Evolutionary conservation across 2,329 filamentous ascomycete species (phyloP).

Genomic region (Xylariaceae sp.): DNA sequence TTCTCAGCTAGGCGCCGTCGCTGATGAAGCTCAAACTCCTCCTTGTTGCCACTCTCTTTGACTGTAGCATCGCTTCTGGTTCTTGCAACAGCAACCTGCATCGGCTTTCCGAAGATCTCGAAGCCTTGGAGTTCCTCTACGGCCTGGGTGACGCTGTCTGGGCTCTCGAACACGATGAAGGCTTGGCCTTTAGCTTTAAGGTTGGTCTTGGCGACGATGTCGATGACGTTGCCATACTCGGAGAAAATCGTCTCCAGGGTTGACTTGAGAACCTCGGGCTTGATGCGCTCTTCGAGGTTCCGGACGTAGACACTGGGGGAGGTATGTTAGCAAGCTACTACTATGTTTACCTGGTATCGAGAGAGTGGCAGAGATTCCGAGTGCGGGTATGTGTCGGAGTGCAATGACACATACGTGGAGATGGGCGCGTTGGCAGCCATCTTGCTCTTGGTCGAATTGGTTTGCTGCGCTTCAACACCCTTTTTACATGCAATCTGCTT

Average conservation of each 20-base stretch:
- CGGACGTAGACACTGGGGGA: constrained; percentile 62
- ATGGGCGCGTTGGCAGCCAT: constrained; percentile 47
- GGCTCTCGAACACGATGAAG: constrained; percentile 83
- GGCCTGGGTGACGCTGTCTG: constrained; percentile 75
- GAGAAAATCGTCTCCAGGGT: constrained; percentile 76
- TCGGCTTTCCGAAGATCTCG: constrained; percentile 86
- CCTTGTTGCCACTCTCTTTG: constrained; percentile 65
- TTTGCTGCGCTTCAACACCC: neutral
- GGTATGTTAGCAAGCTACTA: constrained; percentile 10
- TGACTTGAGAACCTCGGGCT: constrained; percentile 71
- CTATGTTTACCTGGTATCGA: constrained; percentile 9
- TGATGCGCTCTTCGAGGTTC: constrained; percentile 91
- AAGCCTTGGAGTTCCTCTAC: constrained; percentile 91
- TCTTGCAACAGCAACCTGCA: constrained; percentile 79
- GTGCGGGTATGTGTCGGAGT: constrained; percentile 56
- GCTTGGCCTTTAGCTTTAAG: constrained; percentile 92
- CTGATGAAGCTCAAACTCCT: constrained; percentile 88
- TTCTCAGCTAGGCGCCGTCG: constrained; percentile 82
- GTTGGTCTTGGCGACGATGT: constrained; percentile 85
- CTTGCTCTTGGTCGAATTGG: constrained; percentile 3
- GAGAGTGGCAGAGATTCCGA: constrained; percentile 15
- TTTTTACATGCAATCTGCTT: neutral
- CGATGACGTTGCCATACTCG: constrained; percentile 82
- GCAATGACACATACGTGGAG: constrained; percentile 73
- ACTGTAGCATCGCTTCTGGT: constrained; percentile 87